Base-by-base conservation (phyloP, 495 filamentous ascomycete species). In the Hyaloscypha variabilis region DNA sequence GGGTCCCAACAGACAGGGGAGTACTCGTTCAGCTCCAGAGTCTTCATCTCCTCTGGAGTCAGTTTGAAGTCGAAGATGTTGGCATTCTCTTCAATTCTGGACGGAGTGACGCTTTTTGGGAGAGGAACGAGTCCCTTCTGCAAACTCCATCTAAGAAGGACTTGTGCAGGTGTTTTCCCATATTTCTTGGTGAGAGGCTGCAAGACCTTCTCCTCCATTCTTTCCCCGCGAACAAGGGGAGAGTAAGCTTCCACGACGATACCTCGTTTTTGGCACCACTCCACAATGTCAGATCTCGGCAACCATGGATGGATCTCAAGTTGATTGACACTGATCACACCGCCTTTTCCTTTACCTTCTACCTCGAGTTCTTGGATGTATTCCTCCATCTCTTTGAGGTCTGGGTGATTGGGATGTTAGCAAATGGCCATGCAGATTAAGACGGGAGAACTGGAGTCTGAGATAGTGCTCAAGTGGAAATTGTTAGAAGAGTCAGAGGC, bases 231-330 rank as follows among this genome's bases (percentile, higher is more conserved):
- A 1, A 93, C 88, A 55, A 97, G 77, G 1, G 92, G 93, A 58
- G 83, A 88, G 72, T 96, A 97, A 2, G 93, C 94, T 78, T 96
- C 82, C 24, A 95, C 77, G 29, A 93, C 77, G 6, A 94, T 82
- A 23, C 87, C 86, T 30, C 88, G 80, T 71, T 87, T 80, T 63
- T 81, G 71, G 68, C 89, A 88, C 90, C 94, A 97, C 56, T 86
- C 80, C 13, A 87, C 87, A 30, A 98, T 89, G 69, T 95, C 91
- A 8, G 80, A 79, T 13, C 94, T 81, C 3, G 86, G 80, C n/a
- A 90, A 86, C 91, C 92, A 97, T 0, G 94, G 93, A 72, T 98
- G 94, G 21, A 97, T 78, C 77, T 97, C 94, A 72, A 91, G 91
- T 75, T 97, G 93, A 13, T 91, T 91, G 8, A 97, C 91, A 58